phyloP scores from a whole-genome alignment of 108 stramenopile genomes.

The Fistulifera pelliculosa region DNA sequence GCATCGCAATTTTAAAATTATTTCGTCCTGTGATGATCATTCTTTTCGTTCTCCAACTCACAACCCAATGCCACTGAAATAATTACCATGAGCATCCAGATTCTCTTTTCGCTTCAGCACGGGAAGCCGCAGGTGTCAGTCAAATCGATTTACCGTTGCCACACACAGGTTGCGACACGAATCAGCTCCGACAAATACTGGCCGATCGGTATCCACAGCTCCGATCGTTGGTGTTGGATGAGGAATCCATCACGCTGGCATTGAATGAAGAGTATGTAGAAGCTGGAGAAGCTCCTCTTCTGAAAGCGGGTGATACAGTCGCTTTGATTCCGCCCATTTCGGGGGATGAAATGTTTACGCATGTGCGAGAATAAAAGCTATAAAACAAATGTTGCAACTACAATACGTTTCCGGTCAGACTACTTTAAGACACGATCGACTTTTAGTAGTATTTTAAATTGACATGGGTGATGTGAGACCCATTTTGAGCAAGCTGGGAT shows the following conservation, averaged over 20 bases:
- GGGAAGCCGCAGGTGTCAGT: conserved; percentile 26
- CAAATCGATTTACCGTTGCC: neutral
- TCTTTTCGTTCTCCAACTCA: no score
- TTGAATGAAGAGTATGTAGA: conserved; percentile 82
- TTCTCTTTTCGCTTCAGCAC: conserved; percentile 83
- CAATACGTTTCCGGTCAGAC: no score
- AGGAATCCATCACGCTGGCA: conserved; percentile 71
- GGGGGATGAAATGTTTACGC: conserved; percentile 46
- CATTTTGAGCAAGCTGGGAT: no score
- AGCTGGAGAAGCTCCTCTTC: conserved; percentile 33
- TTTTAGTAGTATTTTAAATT: no score
- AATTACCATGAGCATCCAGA: conserved; percentile 17
- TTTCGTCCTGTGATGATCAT: no score
- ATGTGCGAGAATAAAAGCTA: no score
- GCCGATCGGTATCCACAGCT: conserved; percentile 55
- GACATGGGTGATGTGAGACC: no score
- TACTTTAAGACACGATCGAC: no score
- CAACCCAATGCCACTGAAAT: no score
- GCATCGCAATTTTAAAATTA: no score
- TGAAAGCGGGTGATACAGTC: conserved; percentile 68
- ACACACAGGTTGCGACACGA: conserved; percentile 5
- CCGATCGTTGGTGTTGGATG: conserved; percentile 52
- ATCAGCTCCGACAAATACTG: conserved; percentile 22
- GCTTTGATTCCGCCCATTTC: conserved; percentile 84
- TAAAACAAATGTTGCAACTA: no score